Base-by-base conservation (phyloP, 2,329 filamentous ascomycete genomes). In the Byssochlamys sp. region DNA sequence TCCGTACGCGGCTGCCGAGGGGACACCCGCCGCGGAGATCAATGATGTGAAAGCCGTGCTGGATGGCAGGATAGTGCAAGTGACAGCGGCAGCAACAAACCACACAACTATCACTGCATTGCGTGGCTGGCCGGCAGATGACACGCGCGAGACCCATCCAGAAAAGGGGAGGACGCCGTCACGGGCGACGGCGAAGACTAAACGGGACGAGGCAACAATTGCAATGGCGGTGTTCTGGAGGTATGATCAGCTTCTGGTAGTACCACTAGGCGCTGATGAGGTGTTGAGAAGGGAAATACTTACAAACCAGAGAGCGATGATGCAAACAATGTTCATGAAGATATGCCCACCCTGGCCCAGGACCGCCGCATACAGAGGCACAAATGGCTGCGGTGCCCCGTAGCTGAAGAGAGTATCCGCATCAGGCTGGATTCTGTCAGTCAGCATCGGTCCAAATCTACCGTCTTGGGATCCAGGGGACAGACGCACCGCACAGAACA, bases 121-220 rank as follows among this genome's bases (percentile, higher is more conserved):
- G 12, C 78, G 77, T 0, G 83, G 83, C 60, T 84, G 82, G 55
- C 82, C 83, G 26, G 77, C 72, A 7, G 76, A 69, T 7, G 74
- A 74, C 2, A 85, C 81, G 19, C 74, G 68, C 3, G 81, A 79
- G 50, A 84, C 83, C 80, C 82, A 83, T 33, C 75, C 65, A 1
- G 81, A 84, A 68, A 79, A 84, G 0, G 83, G 82, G 2, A 85
- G 72, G 24, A 85, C 81, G 35, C 82, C 81, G 63, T 85, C 83
- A 52, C 82, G 77, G 28, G 83, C 83, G 3, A 85, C 82, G 49
- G 82, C 83, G 66, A 84, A 85, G 61, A 85, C 81, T 1, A 84
- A 75, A n/a, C 82, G 78, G 3, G 82, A 84, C 12, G 80, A 80
- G 6, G 82, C 82, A 11, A 83, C 76, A 51, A 84, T 78, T 24